Evolutionary conservation across 805 yeast genomes (phyloP).

Genomic region (Starmera amethionina): DNA sequence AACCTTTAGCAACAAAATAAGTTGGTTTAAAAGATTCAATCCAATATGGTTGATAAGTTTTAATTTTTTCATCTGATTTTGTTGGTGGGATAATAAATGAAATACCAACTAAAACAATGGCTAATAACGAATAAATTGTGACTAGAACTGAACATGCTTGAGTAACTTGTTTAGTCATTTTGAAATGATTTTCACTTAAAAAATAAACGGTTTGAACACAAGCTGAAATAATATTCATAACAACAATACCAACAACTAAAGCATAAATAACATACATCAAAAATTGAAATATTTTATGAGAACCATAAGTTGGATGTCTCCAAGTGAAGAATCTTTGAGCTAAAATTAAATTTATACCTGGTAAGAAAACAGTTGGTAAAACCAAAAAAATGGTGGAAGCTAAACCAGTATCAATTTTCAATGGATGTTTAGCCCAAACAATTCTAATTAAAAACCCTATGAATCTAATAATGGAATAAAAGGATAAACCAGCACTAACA

Average conservation of each 20-base stretch:
- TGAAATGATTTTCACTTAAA: conserved; percentile 32
- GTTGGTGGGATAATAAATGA: conserved; percentile 52
- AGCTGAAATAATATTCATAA: conserved; percentile 59
- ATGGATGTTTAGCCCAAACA: conserved; percentile 45
- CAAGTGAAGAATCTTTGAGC: conserved; percentile 71
- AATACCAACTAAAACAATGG: conserved; percentile 38
- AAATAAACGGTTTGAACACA: conserved; percentile 49
- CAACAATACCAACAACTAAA: conserved; percentile 44
- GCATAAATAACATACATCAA: conserved; percentile 41
- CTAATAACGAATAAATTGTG: conserved; percentile 42
- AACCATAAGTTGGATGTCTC: conserved; percentile 68
- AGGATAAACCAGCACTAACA: conserved; percentile 40
- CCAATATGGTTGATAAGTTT: conserved; percentile 70
- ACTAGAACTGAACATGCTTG: conserved; percentile 42
- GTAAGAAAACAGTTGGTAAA: conserved; percentile 48
- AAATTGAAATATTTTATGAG: conserved; percentile 36
- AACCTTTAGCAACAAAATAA: conserved; percentile 49
- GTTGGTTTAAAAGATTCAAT: conserved; percentile 50
- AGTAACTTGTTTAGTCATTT: conserved; percentile 44
- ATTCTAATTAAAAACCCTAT: conserved; percentile 53
- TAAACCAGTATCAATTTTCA: conserved; percentile 38
- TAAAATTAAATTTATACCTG: conserved; percentile 50
- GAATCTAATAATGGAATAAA: conserved; percentile 43
- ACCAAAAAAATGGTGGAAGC: conserved; percentile 47
- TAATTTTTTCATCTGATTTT: conserved; percentile 36